Evolutionary conservation across 2,329 filamentous ascomycete species (phyloP).

Genomic region (Xylaria polymorpha): DNA sequence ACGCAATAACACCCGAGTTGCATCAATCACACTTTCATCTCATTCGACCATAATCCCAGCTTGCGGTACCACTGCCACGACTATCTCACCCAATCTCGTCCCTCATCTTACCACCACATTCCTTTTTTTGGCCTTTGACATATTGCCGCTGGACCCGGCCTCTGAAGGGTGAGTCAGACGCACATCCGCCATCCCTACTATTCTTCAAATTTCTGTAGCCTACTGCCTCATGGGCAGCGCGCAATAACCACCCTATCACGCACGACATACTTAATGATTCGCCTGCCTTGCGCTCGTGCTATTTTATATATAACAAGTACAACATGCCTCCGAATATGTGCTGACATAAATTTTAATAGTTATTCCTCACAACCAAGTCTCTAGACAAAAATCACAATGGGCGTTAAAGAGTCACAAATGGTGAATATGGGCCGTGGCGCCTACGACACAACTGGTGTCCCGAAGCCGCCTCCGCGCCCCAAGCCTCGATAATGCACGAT

Average conservation of each 20-base stretch:
- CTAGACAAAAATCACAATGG: slow-evolving; percentile 43
- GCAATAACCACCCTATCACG: slow-evolving; percentile 34
- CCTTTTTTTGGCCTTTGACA: slow-evolving; percentile 44
- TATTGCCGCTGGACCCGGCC: slow-evolving; percentile 47
- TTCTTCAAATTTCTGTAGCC: slow-evolving; percentile 38
- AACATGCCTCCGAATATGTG: slow-evolving; percentile 17
- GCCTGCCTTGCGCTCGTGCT: slow-evolving; percentile 19
- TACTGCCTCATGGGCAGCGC: slow-evolving; percentile 30
- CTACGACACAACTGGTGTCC: slow-evolving; percentile 53
- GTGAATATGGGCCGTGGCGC: slow-evolving; percentile 53
- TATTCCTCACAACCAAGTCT: slow-evolving; percentile 14
- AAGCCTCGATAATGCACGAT: slow-evolving; percentile 48
- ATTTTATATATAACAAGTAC: slow-evolving; percentile 37
- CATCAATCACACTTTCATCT: slow-evolving; percentile 38
- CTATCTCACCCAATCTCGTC: slow-evolving; percentile 47
- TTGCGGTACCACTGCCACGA: slow-evolving; percentile 48
- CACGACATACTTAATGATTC: slow-evolving; percentile 32
- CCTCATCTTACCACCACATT: slow-evolving; percentile 34
- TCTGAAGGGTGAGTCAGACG: slow-evolving; percentile 52
- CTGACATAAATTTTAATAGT: slow-evolving; percentile 38
- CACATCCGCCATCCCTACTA: slow-evolving; percentile 39
- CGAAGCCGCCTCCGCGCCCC: slow-evolving; percentile 51
- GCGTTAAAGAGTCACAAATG: slow-evolving; percentile 47
- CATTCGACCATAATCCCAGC: slow-evolving; percentile 48
- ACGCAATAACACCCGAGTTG: slow-evolving; percentile 37